Base-by-base conservation (phyloP, 2,329 filamentous ascomycete genomes). In the Pezicula carpinea region DNA sequence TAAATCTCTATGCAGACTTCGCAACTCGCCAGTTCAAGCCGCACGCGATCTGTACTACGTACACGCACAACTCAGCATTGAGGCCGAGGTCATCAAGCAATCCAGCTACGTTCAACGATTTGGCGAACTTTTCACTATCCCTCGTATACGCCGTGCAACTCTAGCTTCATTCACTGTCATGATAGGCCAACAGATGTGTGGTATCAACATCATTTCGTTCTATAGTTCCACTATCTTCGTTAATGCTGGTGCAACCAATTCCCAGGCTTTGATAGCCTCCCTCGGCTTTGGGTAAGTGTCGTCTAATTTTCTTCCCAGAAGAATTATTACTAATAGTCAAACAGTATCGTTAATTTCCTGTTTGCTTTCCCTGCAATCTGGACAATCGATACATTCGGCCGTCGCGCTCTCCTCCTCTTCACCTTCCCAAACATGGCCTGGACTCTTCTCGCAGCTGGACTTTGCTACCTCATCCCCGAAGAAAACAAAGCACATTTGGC, bases 111-210 rank as follows among this genome's bases (percentile, higher is more conserved):
- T 72, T 65, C 53, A 69, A 63, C 79, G 85, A 6, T 82, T 88
- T 54, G 59, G 74, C 39, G 77, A 88, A 61, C 71, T 85, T 3
- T 85, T 89, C 58, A 86, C 80, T 6, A 75, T 89, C 44, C 82
- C 85, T 2, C 78, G 85, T 40, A 71, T 87, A 5, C 77, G 84
- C 13, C 76, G 84, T 32, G 89, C 89, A 3, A 91, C 83, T 4
- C 73, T 87, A 15, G 89, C 88, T 6, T 85, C 87, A 0, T 87
- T 83, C 53, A 82, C 81, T 1, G 87, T 92, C 56, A 95, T 93
- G 87, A 80, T 52, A 14, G 50, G 46, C 4, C 50, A 52, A 29
- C 50, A 52, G 40, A 58, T 57, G 51, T 55, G 46, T 39, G 46
- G 47, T 14, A 54, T 63, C 64, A 87, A 88, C 61, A 85, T 89